Evolutionary conservation across 805 yeast species (phyloP).

Genomic region (Cyberlindnera lachancei): DNA sequence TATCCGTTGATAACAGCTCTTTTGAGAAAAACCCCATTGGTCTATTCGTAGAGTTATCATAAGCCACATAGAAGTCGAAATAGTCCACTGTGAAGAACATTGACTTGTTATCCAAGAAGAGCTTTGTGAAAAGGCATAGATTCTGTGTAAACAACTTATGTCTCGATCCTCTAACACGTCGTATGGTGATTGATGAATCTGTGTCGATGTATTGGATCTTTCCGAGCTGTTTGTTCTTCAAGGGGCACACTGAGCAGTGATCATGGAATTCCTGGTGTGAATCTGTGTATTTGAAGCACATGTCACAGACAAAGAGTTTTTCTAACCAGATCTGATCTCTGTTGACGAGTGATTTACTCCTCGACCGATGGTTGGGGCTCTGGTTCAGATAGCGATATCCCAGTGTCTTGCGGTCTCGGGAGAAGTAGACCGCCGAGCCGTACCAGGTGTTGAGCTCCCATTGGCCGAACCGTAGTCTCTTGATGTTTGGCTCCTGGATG

Average conservation of each 20-base stretch:
- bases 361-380: too few species aligned
- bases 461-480: constrained; percentile 58
- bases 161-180: constrained; percentile 59
- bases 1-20: constrained; percentile 68
- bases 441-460: constrained; percentile 77
- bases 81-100: constrained; percentile 72
- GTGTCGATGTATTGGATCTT: constrained; percentile 58
- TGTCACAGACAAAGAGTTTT: constrained; percentile 63
- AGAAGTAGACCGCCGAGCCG: constrained; percentile 75
- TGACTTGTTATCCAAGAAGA: constrained; percentile 85
- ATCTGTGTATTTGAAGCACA: constrained; percentile 77
- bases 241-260: constrained; percentile 45
- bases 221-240: constrained; percentile 48
- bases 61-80: constrained; percentile 73
- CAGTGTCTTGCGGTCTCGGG: constrained; percentile 34
- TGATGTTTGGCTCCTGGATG: constrained; percentile 54
- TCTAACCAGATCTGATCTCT: constrained; percentile 44
- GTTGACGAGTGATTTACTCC: constrained; percentile 5
- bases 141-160: constrained; percentile 72
- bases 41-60: constrained; percentile 37
- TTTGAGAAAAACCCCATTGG: constrained; percentile 93
- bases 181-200: constrained; percentile 42
- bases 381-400: constrained; percentile 32
- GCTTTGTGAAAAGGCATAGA: constrained; percentile 75
- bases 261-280: constrained; percentile 31